These are phyloP conservation scores for Aspergillus floridensis DNA, from an alignment of 2,329 filamentous ascomycete genomes.

Conservation along the genomic window DNA sequence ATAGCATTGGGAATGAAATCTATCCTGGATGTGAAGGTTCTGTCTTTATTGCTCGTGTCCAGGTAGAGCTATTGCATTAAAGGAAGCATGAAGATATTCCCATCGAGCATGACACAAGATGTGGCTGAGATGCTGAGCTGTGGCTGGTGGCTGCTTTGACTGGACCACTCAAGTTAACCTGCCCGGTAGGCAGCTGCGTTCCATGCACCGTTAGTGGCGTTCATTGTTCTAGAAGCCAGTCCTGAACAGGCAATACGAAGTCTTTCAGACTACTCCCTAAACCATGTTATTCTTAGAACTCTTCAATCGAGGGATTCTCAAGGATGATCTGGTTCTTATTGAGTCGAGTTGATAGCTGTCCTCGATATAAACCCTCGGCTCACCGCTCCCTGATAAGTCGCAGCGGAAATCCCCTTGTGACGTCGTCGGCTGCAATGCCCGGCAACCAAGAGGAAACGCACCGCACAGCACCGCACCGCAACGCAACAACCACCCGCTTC, in stretches of 20 bases:
- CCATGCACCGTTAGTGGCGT: slow-evolving; percentile 12
- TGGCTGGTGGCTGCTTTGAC: slow-evolving; percentile 11
- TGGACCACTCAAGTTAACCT: background rate
- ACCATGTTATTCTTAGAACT: too few relatives aligned
- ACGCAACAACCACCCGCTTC: background rate
- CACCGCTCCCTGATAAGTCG: slow-evolving; percentile 8
- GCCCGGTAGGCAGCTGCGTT: slow-evolving; percentile 17
- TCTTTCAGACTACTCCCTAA: background rate
- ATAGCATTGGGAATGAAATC: background rate
- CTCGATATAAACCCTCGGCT: background rate
- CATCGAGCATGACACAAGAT: background rate
- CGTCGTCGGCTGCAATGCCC: slow-evolving; percentile 16
- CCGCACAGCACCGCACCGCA: too few relatives aligned
- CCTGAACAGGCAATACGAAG: background rate
- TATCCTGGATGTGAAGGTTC: too few relatives aligned
- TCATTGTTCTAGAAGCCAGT: slow-evolving; percentile 2
- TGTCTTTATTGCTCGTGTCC: too few relatives aligned
- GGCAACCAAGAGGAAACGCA: background rate
- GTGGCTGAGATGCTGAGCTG: slow-evolving; percentile 7
- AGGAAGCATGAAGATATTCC: too few relatives aligned
- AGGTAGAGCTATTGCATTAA: too few relatives aligned
- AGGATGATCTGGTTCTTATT: too few relatives aligned
- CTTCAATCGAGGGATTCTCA: background rate
- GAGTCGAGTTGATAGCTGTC: too few relatives aligned
- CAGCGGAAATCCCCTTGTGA: slow-evolving; percentile 15